Conservation (phyloP, 1,284 basidiomycete species). For the Irpex rosettiformis region DNA sequence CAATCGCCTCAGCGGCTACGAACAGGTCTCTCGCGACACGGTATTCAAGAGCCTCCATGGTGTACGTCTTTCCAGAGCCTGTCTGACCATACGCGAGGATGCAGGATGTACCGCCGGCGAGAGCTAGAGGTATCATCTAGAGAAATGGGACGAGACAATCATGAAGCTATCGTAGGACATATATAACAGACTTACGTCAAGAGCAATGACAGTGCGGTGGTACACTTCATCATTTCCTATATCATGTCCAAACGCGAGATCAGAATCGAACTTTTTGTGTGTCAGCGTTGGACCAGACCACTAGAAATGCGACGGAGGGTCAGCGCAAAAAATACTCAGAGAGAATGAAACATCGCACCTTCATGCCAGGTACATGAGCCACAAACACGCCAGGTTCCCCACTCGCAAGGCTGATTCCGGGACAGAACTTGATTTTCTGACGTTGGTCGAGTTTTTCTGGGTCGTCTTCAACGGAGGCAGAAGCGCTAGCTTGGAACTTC, state of each 20-base stretch:
- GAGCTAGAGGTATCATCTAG: constrained; percentile 29
- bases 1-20: constrained; percentile 20
- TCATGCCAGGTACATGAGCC: constrained; percentile 32
- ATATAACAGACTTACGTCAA: constrained; percentile 22
- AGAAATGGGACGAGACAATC: not conserved
- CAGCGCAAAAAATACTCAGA: not conserved
- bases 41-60: constrained; percentile 32
- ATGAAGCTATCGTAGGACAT: not conserved
- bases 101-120: constrained; percentile 31
- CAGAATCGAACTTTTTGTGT: constrained; percentile 32
- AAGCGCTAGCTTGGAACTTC: constrained; percentile 16
- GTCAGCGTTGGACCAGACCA: constrained; percentile 33
- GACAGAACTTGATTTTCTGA: constrained; percentile 21
- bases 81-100: constrained; percentile 34
- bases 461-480: not conserved
- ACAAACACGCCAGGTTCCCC: constrained; percentile 29
- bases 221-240: constrained; percentile 33
- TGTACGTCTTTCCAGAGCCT: constrained; percentile 31
- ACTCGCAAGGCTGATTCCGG: constrained; percentile 22
- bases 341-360: constrained; percentile 19
- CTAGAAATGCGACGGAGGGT: constrained; percentile 19
- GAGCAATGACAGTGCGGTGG: constrained; percentile 28
- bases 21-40: constrained; percentile 32
- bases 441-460: not conserved
- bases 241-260: constrained; percentile 32